Base-by-base conservation (phyloP, 257 asterid species). In the Solanum raphanifolium region DNA sequence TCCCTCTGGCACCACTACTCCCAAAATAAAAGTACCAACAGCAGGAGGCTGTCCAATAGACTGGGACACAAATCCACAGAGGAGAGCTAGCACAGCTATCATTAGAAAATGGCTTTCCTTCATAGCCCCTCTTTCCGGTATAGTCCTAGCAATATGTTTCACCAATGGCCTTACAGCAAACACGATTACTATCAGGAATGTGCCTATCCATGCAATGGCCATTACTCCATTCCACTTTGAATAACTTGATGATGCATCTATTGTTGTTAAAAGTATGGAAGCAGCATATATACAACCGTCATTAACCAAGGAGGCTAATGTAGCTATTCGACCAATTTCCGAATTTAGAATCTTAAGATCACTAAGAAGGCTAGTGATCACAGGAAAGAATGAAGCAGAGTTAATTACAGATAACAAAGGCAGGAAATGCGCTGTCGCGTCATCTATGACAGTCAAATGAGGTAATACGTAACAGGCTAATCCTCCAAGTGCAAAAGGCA, bases 301-400 rank as follows among this genome's bases (percentile, higher is more conserved):
- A 20, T 91, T 71, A 9, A 91, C 91, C 34, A 92, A 38, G 12
- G 95, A 85, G 0, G 95, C 91, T 8, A 91, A 78, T 5, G 95
- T 91, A 21, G 98, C 96, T 9, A 92, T 36, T 48, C 96, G 46
- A 1, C 98, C 98, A 4, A 95, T 71, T 36, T 95, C 95, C 0
- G 96, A 95, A 89, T 94, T 95, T 48, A 95, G 93, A 41, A 95
- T 90, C 73, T 95, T 90, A 32, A 95, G 96, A 38, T 95, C 98
- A 3, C 87, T 39, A 1, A 95, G 89, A 12, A 92, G 78, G 88
- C 92, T 86, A 10, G 95, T 90, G 82, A 92, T 91, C 15, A 94
- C 98, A 0, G 96, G 93, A 32, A 94, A 95, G 5, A 95, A 85
- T 29, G 95, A 87, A 8, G 91, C 62, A 5, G 96, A 89, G 16